Evolutionary conservation across 495 filamentous ascomycete genomes (phyloP).

Genomic region (Tuber magnatum): DNA sequence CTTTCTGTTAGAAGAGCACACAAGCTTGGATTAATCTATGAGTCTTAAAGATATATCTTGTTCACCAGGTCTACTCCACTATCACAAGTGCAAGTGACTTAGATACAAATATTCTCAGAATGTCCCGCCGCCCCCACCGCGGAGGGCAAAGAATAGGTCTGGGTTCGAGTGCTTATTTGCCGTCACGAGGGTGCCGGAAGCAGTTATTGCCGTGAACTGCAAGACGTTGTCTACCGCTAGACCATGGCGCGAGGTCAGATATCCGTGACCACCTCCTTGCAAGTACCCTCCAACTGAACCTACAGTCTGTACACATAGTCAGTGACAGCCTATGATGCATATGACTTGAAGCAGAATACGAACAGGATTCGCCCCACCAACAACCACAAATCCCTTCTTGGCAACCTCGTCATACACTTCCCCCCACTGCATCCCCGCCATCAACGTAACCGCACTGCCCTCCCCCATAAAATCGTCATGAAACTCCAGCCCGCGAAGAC

Average conservation of each 20-base stretch:
- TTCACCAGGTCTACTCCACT: no score
- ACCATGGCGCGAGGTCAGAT: slow-evolving; percentile 48
- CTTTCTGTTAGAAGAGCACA: no score
- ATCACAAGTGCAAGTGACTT: no score
- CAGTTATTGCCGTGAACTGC: slow-evolving; percentile 56
- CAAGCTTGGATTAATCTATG: no score
- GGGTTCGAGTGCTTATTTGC: slow-evolving; percentile 52
- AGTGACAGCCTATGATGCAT: slow-evolving; percentile 7
- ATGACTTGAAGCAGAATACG: not conserved
- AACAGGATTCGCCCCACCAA: slow-evolving; percentile 25
- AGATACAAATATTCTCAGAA: no score
- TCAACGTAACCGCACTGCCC: slow-evolving; percentile 47
- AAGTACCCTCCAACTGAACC: slow-evolving; percentile 51
- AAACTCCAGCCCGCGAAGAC: slow-evolving; percentile 48
- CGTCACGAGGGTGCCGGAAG: slow-evolving; percentile 48
- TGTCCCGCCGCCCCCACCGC: slow-evolving; percentile 56
- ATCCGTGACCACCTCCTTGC: slow-evolving; percentile 55
- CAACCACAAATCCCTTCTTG: slow-evolving; percentile 8
- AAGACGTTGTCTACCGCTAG: slow-evolving; percentile 58
- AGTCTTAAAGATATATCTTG: no score
- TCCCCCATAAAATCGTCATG: slow-evolving; percentile 42
- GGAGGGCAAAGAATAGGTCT: slow-evolving; percentile 62
- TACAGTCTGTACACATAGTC: slow-evolving; percentile 39
- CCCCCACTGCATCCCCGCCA: slow-evolving; percentile 48
- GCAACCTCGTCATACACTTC: slow-evolving; percentile 41